Evolutionary conservation across 495 filamentous ascomycete genomes (phyloP).

Genomic region (Neurospora sp.): DNA sequence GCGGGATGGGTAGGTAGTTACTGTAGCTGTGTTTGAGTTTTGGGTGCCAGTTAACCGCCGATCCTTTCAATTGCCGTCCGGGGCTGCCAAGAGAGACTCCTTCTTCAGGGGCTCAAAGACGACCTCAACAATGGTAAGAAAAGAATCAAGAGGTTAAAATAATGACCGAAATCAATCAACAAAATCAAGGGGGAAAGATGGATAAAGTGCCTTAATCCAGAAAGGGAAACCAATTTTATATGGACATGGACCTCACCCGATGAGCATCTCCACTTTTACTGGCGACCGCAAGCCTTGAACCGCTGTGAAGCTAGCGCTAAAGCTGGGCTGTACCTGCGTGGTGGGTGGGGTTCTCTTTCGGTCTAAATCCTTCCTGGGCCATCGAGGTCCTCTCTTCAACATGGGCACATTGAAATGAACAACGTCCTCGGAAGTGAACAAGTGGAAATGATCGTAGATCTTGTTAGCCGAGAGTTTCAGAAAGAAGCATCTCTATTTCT

Average conservation of each 20-base stretch:
- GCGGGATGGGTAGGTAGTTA: not conserved
- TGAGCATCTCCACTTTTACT: not conserved
- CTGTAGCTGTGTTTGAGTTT: not conserved
- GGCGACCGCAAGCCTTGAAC: not conserved
- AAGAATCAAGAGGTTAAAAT: not conserved
- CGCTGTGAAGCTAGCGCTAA: not conserved
- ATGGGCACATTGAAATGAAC: not conserved
- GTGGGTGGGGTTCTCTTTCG: not conserved
- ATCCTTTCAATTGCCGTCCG: not conserved
- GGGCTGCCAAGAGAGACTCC: not conserved
- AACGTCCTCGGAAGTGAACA: not conserved
- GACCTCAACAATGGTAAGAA: not conserved
- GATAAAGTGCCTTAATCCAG: not conserved
- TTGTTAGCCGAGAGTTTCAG: not conserved
- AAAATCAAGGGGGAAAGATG: not conserved
- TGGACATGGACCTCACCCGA: not conserved
- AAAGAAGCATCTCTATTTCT: not conserved
- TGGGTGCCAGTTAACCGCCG: not conserved
- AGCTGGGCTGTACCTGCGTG: not conserved
- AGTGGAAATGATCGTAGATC: not conserved
- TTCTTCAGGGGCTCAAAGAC: not conserved
- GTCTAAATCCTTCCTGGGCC: not conserved
- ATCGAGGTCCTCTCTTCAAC: not conserved
- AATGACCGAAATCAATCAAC: not conserved
- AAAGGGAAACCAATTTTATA: not conserved